Conservation (phyloP, 805 yeast species). For the Barnettozyma pratensis region DNA sequence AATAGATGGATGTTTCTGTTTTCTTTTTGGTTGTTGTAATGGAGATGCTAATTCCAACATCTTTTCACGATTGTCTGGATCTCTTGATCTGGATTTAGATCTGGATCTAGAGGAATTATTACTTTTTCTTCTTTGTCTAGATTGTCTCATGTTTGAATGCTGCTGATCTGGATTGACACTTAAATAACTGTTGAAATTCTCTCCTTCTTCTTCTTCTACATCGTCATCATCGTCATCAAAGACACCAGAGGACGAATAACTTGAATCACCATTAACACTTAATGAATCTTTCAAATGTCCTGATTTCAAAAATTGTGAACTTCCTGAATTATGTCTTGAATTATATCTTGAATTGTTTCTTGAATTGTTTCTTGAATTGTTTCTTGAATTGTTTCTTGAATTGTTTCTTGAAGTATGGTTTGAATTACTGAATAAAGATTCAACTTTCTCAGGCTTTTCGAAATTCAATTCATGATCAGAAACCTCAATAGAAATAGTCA, state of each 20-base stretch:
- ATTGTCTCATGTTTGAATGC: constrained; percentile 18
- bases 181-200: background rate
- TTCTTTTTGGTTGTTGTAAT: constrained; percentile 44
- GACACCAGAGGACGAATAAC: background rate
- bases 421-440: constrained; percentile 45
- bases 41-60: constrained; percentile 65
- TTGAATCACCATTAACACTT: background rate
- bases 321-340: constrained; percentile 27
- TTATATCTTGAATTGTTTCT: constrained; percentile 33
- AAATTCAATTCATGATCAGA: constrained; percentile 32
- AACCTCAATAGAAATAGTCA: constrained; percentile 27
- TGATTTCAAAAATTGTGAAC: constrained; percentile 22
- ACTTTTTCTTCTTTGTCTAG: constrained; percentile 31
- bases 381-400: constrained; percentile 27
- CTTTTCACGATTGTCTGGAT: constrained; percentile 36
- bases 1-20: constrained; percentile 67
- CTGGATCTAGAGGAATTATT: constrained; percentile 36
- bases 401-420: constrained; percentile 26
- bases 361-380: constrained; percentile 23
- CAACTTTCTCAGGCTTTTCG: constrained; percentile 40
- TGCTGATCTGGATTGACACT: constrained; percentile 8
- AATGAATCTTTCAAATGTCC: constrained; percentile 12
- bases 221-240: constrained; percentile 8
- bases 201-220: background rate
- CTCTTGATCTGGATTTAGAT: constrained; percentile 19